These are phyloP conservation scores for Cladobotryum mycophilum DNA, from an alignment of 2,329 filamentous ascomycete species.

Conservation along the genomic window DNA sequence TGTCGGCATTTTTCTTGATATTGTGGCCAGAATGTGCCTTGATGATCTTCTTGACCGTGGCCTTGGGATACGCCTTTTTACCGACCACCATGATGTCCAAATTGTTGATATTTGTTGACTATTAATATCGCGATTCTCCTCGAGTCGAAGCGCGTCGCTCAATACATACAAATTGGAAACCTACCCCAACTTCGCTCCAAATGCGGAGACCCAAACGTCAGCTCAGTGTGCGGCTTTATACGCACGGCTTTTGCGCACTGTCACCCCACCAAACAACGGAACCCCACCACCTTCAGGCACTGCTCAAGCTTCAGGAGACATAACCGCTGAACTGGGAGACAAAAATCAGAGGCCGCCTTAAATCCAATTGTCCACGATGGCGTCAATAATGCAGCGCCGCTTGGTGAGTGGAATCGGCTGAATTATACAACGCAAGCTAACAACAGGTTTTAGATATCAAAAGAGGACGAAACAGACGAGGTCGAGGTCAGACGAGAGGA, in stretches of 20 bases:
- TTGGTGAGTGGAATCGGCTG: constrained; percentile 40
- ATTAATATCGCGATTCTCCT: background rate
- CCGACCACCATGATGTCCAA: constrained; percentile 32
- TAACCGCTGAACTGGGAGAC: background rate
- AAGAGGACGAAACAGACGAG: constrained; percentile 86
- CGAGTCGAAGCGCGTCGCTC: background rate
- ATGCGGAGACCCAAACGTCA: background rate
- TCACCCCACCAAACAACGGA: constrained; percentile 8
- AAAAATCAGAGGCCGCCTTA: constrained; percentile 5
- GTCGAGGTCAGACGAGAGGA: constrained; percentile 93
- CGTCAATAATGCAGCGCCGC: constrained; percentile 50
- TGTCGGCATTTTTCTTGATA: constrained; percentile 79
- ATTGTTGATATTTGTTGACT: background rate
- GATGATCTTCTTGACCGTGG: constrained; percentile 80
- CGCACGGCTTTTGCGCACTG: constrained; percentile 15
- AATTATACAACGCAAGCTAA: constrained; percentile 11
- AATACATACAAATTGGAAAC: background rate
- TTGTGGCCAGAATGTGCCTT: constrained; percentile 80
- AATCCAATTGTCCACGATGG: constrained; percentile 24
- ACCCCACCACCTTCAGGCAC: background rate
- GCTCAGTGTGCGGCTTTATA: background rate
- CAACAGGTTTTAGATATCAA: constrained; percentile 62
- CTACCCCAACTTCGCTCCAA: background rate
- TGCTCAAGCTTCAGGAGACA: no score
- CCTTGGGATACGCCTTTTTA: constrained; percentile 75